Evolutionary conservation across 192 early-diverging fungal genomes (phyloP), one percentile per base, ranked within the genome.

Genomic region (Backusella tuberculispora): DNA sequence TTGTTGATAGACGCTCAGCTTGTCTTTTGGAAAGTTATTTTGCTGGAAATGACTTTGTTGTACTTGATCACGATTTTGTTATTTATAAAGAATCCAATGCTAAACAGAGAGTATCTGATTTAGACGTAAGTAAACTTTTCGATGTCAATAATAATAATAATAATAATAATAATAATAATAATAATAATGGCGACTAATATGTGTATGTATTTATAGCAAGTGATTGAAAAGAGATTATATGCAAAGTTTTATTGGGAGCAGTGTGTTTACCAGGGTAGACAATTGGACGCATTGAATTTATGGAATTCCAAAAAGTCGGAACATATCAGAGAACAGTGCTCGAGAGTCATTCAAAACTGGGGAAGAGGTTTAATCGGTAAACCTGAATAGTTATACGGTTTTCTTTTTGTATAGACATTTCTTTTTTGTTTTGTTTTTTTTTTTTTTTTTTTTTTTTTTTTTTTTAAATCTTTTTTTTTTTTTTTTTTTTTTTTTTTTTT

Each of bases 211-310:
- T 41, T 50, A 64, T 78, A 89, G 88, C 76, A 81, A 71, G 83
- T 78, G 1, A 87, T 89, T 69, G 82, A 86, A 68, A 83, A 79
- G 46, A 85, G 88, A 6, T 64, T 89, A 41, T 87, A 89, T 68
- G 81, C 83, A 50, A 89, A 87, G 76, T 89, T 84, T 63, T 83
- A 85, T 73, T 83, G 85, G 43, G 88, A 89, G 44, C 77, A 82
- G 10, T 89, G 88, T 74, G 76, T 89, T n/a, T 80, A 87, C 72
- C 84, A 86, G 66, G 84, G 83, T 24, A 82, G 86, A 60, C 85
- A 85, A 34, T 81, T 89, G 34, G 80, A 81, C 70, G 70, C 82
- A 6, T 71, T 83, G 14, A 86, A 85, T 12, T 76, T 86, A 9
- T 89, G 88, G 88, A 79, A 86, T 3, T 81, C 82, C 21, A 74